phyloP scores from a whole-genome alignment of 306 rosid genomes.

The Lablab purpureus region DNA sequence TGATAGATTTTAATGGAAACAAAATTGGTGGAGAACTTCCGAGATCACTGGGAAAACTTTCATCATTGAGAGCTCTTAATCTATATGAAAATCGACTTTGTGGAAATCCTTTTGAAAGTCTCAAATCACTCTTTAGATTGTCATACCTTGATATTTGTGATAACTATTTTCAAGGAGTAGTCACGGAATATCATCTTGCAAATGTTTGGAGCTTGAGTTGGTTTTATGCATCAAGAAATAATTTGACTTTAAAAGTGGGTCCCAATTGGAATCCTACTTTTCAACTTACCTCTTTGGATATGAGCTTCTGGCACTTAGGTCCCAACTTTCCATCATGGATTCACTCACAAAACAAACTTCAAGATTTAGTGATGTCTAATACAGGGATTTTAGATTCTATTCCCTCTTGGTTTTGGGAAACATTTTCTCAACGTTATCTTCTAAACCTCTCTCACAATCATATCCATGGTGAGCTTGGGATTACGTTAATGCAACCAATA shows the following conservation, averaged over 20 bases:
- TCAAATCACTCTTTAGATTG: neutral
- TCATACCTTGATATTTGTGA: neutral
- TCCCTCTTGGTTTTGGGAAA: neutral
- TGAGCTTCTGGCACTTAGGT: slow-evolving; percentile 28
- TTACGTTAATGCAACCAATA: neutral
- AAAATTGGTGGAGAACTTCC: too few relatives aligned
- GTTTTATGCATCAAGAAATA: neutral
- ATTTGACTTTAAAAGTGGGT: slow-evolving; percentile 20
- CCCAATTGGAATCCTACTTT: slow-evolving; percentile 36
- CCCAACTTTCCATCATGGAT: slow-evolving; percentile 43
- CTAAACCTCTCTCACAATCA: slow-evolving; percentile 25
- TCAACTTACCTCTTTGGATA: accelerated
- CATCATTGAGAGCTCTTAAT: neutral
- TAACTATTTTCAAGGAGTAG: slow-evolving; percentile 18
- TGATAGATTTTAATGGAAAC: too few relatives aligned
- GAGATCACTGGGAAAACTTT: neutral
- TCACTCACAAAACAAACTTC: neutral
- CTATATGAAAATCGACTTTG: neutral
- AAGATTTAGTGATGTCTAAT: neutral
- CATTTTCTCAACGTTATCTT: too few relatives aligned
- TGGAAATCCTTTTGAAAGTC: slow-evolving; percentile 24
- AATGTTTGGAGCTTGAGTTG: neutral
- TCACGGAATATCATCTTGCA: slow-evolving; percentile 13
- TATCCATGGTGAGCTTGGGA: slow-evolving; percentile 35
- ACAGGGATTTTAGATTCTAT: slow-evolving; percentile 3